A percentile compares a stretch with the other conserved stretches of the same genome.
phyloP scores from a whole-genome alignment of 441 rosid species.

The Adansonia gregorii region DNA sequence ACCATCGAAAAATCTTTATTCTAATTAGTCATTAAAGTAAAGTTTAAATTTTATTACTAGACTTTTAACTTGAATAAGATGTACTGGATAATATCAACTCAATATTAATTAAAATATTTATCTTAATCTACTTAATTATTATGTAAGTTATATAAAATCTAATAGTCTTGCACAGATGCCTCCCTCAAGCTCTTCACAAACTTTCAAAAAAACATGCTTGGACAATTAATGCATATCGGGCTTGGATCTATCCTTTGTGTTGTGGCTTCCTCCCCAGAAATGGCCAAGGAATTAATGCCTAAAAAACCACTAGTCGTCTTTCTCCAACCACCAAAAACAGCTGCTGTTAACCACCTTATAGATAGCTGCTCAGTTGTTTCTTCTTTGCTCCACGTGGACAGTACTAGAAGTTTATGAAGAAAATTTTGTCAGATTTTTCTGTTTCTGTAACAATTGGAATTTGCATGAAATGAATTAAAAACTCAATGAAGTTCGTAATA shows the following conservation, averaged over 20 bases:
- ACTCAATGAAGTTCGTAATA: too few species aligned
- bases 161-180: slow-evolving; percentile 43
- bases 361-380: slow-evolving; percentile 60
- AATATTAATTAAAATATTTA: too few species aligned
- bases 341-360: slow-evolving; percentile 60
- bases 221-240: slow-evolving; percentile 50
- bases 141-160: too few species aligned
- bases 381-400: slow-evolving; percentile 57
- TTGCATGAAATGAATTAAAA: too few species aligned
- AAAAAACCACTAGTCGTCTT: slow-evolving; percentile 52
- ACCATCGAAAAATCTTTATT: too few species aligned
- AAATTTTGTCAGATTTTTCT: too few species aligned
- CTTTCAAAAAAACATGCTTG: slow-evolving; percentile 42
- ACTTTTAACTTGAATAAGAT: too few species aligned
- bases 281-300: slow-evolving; percentile 50
- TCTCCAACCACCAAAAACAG: slow-evolving; percentile 58
- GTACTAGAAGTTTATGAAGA: slow-evolving; percentile 66
- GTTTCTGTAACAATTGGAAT: too few species aligned
- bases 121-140: too few species aligned
- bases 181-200: slow-evolving; percentile 50
- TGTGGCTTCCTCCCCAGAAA: slow-evolving; percentile 52
- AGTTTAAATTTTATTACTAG: too few species aligned
- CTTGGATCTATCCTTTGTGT: slow-evolving; percentile 59
- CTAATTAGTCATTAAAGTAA: too few species aligned
- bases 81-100: too few species aligned